phyloP scores from a whole-genome alignment of 441 rosid genomes.

The Rhodomyrtus psidioides region DNA sequence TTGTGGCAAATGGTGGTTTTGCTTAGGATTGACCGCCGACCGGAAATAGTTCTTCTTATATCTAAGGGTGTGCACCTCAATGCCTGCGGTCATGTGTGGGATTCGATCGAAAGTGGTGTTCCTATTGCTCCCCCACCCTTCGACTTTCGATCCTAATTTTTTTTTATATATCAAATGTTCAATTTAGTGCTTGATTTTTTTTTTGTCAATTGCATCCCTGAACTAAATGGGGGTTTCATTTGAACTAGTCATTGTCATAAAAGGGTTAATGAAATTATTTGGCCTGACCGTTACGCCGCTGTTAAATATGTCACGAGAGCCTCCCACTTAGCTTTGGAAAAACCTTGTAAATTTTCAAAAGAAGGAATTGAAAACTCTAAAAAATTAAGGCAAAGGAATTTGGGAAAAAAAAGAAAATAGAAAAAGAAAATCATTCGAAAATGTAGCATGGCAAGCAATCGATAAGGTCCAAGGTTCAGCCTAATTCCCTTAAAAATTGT shows the following conservation, averaged over 20 bases:
- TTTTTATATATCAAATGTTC: neutral
- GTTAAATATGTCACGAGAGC: neutral
- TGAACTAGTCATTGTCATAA: neutral
- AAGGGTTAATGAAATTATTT: neutral
- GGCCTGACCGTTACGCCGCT: neutral
- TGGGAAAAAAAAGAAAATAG: neutral
- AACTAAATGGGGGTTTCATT: neutral
- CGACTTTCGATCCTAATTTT: neutral
- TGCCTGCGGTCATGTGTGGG: neutral
- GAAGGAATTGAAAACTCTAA: neutral
- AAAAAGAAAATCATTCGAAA: neutral
- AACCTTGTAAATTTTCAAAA: neutral
- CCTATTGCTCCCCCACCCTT: neutral
- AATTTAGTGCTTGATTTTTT: neutral
- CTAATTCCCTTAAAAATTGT: neutral
- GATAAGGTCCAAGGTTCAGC: neutral
- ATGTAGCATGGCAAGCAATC: neutral
- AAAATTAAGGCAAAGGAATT: neutral
- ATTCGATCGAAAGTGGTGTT: too few relatives aligned
- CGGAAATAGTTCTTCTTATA: neutral
- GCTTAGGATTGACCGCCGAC: neutral
- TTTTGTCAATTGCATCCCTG: neutral
- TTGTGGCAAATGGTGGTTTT: neutral
- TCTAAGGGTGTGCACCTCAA: neutral
- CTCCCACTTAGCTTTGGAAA: neutral